Conservation (phyloP, 805 yeast species). For the Saccharomycopsis selenospora region DNA sequence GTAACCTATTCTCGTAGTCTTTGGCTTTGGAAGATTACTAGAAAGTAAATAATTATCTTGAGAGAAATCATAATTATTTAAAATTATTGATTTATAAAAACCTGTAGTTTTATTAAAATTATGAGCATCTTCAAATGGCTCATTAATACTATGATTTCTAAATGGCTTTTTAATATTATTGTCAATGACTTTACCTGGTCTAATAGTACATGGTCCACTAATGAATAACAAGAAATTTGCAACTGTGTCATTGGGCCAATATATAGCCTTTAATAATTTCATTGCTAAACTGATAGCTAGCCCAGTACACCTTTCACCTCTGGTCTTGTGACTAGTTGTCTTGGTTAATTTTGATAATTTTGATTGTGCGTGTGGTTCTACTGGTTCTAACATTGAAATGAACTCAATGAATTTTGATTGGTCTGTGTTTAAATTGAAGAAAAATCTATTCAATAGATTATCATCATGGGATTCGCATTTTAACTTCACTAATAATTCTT, state of each 20-base stretch:
- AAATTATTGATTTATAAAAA: slow-evolving; percentile 20
- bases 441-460: slow-evolving; percentile 30
- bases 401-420: too few species aligned
- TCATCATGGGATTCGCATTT: slow-evolving; percentile 50
- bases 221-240: slow-evolving; percentile 31
- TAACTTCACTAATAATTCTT: slow-evolving; percentile 35
- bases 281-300: slow-evolving; percentile 29
- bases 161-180: slow-evolving; percentile 21
- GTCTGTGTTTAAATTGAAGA: background rate
- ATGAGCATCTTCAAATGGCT: slow-evolving; percentile 26
- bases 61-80: slow-evolving; percentile 28
- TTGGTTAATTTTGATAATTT: too few species aligned
- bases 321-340: too few species aligned
- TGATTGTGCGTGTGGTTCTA: too few species aligned
- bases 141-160: slow-evolving; percentile 34
- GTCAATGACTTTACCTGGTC: slow-evolving; percentile 33
- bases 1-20: slow-evolving; percentile 23
- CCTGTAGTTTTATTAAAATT: slow-evolving; percentile 21
- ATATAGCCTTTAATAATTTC: slow-evolving; percentile 24
- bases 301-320: slow-evolving; percentile 33
- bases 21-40: slow-evolving; percentile 21
- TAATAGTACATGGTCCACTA: slow-evolving; percentile 34
- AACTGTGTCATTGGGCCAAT: slow-evolving; percentile 20
- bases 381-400: too few species aligned
- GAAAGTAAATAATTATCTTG: slow-evolving; percentile 21